Evolutionary conservation across 2,329 filamentous ascomycete genomes (phyloP), one percentile per base, ranked within the genome.

Genomic region (Pleurostoma richardsiae): DNA sequence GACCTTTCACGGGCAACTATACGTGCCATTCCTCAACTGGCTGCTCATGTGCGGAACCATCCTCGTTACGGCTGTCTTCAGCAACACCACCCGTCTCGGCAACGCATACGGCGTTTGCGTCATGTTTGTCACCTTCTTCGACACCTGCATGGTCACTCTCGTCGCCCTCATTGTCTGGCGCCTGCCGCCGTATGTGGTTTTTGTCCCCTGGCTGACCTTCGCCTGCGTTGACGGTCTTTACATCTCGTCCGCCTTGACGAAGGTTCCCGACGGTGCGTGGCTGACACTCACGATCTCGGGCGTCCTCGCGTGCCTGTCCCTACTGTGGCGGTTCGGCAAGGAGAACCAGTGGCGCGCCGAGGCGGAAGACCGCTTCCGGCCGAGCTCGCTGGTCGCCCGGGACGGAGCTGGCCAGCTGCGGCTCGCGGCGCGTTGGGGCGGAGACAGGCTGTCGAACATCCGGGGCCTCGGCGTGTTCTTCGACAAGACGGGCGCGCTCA

Each of bases 241-340:
- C 59, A 70, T 90, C 2, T 85, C 83, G 0, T 80, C 85, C 0
- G 78, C 83, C 0, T 68, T 89, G 1, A 82, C 72, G 38, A 90
- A 90, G 59, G 81, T 90, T 0, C 85, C 86, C 0, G 73, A 83
- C 6, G 86, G 86, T 2, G 86, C 83, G 4, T 90, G 86, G 86
- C 88, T 90, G 58, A 89, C 86, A 0, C 67, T 89, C 2, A 71
- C 79, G 0, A 69, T 90, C 5, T 76, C 84, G 0, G 68, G 70
- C 3, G 68, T 86, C 10, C 72, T 90, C 3, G 77, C 82, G 0
- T 68, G 63, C 39, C 65, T 88, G 40, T 85, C 90, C 58, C 72
- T 88, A 4, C 72, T 89, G 8, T 90, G 86, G 86, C 79, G 86
- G 28, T 90, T 80, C 56, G 86, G 86, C n/a, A 90, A 90, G 60